Percentiles rank a stretch among this genome's conserved stretches.
Conservation (phyloP, 2,329 filamentous ascomycete genomes). For the Diaporthe helianthi region DNA sequence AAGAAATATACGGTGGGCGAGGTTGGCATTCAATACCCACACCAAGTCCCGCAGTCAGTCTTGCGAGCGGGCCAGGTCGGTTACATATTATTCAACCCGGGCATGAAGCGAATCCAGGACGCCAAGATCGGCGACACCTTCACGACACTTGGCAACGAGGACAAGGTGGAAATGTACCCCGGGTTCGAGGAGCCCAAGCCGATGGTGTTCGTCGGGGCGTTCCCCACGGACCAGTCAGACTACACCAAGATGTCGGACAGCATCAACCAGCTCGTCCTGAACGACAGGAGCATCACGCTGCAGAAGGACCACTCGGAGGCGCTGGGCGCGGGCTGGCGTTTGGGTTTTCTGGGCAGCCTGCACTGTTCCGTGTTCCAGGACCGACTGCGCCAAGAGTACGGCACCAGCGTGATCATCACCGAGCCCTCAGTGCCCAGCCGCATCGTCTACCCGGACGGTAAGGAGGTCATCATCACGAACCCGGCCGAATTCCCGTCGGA, state of each 20-base stretch:
- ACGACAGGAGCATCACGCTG: conserved; percentile 92
- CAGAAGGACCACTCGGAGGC: conserved; percentile 96
- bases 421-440: conserved; percentile 95
- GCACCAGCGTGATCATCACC: conserved; percentile 93
- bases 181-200: conserved; percentile 97
- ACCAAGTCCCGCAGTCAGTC: conserved; percentile 79
- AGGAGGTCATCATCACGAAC: conserved; percentile 80
- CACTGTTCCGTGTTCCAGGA: conserved; percentile 99
- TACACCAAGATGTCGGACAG: conserved; percentile 89
- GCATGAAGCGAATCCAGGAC: conserved; percentile 96
- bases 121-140: conserved; percentile 97
- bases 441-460: conserved; percentile 79
- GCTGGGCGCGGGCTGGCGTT: conserved; percentile 88
- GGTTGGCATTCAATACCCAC: conserved; percentile 94
- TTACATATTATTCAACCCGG: conserved; percentile 96
- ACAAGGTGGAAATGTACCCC: conserved; percentile 78
- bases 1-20: conserved; percentile 93
- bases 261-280: conserved; percentile 90
- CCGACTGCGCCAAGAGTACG: conserved; percentile 90
- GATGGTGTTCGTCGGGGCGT: conserved; percentile 98
- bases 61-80: conserved; percentile 93
- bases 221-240: conserved; percentile 89
- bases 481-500: conserved; percentile 85
- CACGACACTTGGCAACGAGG: conserved; percentile 80
- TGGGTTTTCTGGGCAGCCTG: conserved; percentile 94